Evolutionary conservation across 768 basidiomycete species (phyloP).

Genomic region (Boletus huronensis): DNA sequence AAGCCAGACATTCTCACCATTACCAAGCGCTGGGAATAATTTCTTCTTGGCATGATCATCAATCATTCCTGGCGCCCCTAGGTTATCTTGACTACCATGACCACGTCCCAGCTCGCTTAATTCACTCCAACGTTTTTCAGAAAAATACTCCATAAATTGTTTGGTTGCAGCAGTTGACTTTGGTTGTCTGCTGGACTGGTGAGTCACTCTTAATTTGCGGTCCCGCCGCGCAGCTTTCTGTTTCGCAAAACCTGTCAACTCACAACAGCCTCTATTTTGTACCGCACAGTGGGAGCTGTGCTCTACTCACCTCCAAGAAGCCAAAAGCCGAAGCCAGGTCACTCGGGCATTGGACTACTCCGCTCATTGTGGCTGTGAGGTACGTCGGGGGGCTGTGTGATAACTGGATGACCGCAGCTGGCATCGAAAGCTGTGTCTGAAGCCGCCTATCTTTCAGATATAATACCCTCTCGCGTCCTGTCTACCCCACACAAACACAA

Average conservation of each 20-base stretch:
- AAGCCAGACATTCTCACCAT: background rate
- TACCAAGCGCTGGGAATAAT: background rate
- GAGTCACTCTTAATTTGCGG: background rate
- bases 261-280: background rate
- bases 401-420: background rate
- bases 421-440: slow-evolving; percentile 12
- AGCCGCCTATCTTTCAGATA: slow-evolving; percentile 17
- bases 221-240: background rate
- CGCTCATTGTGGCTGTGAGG: slow-evolving; percentile 19
- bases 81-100: background rate
- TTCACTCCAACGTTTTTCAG: background rate
- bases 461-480: background rate
- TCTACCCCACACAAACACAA: background rate
- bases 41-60: background rate
- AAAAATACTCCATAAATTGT: background rate
- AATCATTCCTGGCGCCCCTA: background rate
- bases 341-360: slow-evolving; percentile 3
- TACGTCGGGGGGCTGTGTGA: slow-evolving; percentile 13
- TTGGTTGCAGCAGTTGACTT: background rate
- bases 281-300: background rate
- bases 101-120: background rate
- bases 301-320: background rate
- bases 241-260: background rate
- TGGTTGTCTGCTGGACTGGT: background rate
- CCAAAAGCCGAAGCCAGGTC: background rate